phyloP scores from a whole-genome alignment of 2,329 filamentous ascomycete species.

The Cercospora zeae-maydis region DNA sequence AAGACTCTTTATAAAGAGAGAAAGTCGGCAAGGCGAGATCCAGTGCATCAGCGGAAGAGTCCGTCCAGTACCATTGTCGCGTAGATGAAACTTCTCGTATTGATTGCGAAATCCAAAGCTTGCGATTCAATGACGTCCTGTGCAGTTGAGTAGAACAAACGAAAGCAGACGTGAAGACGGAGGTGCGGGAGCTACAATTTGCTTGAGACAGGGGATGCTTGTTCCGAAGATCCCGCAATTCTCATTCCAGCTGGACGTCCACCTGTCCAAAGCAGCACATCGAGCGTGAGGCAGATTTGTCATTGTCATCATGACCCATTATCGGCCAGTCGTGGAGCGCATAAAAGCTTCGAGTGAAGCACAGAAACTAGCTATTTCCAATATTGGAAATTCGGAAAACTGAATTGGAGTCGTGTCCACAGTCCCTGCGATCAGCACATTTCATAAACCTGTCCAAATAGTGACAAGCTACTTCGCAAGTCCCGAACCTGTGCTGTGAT shows the following conservation, averaged over 20 bases:
- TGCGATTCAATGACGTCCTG: not conserved
- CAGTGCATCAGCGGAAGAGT: not conserved
- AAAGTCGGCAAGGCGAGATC: not conserved
- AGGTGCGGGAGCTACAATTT: not conserved
- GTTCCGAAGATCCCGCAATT: not conserved
- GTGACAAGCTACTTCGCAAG: not conserved
- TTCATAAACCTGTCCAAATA: too few relatives aligned
- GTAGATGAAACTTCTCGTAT: not conserved
- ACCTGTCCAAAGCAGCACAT: too few relatives aligned
- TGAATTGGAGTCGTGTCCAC: too few relatives aligned
- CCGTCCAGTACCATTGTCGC: not conserved
- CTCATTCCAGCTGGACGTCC: not conserved
- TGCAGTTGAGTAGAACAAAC: not conserved
- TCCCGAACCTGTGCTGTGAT: not conserved
- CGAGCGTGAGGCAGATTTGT: too few relatives aligned
- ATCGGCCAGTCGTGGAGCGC: too few relatives aligned
- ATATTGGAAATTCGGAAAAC: too few relatives aligned
- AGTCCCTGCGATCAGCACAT: too few relatives aligned
- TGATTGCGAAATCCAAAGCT: too few relatives aligned
- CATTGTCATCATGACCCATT: too few relatives aligned
- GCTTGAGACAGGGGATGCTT: not conserved
- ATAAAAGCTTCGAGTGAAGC: too few relatives aligned
- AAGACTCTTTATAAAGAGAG: slow-evolving; percentile 25
- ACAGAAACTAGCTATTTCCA: too few relatives aligned
- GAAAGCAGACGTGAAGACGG: not conserved